phyloP scores from a whole-genome alignment of 805 yeast genomes.

The Candida berthetii region DNA sequence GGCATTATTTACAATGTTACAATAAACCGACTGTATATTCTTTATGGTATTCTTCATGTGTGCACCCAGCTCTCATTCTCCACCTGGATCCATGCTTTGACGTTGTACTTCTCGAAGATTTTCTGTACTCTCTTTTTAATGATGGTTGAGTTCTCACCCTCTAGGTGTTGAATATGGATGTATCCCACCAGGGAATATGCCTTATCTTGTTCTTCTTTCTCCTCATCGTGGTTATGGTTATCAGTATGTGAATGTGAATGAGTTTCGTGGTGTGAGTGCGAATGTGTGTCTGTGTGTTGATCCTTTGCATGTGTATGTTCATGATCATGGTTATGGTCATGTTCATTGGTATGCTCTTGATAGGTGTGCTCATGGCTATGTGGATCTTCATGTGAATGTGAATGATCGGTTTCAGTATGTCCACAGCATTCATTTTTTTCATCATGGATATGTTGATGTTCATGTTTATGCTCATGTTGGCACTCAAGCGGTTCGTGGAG shows the following conservation, averaged over 20 bases:
- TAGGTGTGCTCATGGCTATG: constrained; percentile 6
- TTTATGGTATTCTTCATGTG: too few species aligned
- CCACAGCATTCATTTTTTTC: constrained; percentile 6
- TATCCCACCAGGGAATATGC: constrained; percentile 53
- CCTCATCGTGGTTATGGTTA: constrained; percentile 19
- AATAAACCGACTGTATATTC: too few species aligned
- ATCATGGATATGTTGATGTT: constrained; percentile 39
- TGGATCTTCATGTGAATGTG: not conserved
- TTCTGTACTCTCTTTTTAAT: constrained; percentile 56
- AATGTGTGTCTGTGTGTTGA: too few species aligned
- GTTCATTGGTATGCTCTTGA: constrained; percentile 33
- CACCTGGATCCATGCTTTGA: constrained; percentile 58
- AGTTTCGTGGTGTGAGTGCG: too few species aligned
- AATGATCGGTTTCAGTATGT: not conserved
- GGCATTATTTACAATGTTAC: too few species aligned
- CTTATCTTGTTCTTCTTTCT: constrained; percentile 4
- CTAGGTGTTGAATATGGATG: constrained; percentile 67
- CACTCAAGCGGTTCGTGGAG: constrained; percentile 7
- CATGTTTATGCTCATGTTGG: constrained; percentile 17
- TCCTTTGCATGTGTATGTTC: constrained; percentile 8
- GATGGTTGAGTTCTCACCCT: constrained; percentile 58
- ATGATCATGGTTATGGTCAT: constrained; percentile 28
- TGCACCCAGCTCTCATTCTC: constrained; percentile 54
- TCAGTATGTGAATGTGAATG: constrained; percentile 6
- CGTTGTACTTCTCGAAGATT: constrained; percentile 40